Base-by-base conservation (phyloP, 2,329 filamentous ascomycete species). In the Fusarium guadeloupense region DNA sequence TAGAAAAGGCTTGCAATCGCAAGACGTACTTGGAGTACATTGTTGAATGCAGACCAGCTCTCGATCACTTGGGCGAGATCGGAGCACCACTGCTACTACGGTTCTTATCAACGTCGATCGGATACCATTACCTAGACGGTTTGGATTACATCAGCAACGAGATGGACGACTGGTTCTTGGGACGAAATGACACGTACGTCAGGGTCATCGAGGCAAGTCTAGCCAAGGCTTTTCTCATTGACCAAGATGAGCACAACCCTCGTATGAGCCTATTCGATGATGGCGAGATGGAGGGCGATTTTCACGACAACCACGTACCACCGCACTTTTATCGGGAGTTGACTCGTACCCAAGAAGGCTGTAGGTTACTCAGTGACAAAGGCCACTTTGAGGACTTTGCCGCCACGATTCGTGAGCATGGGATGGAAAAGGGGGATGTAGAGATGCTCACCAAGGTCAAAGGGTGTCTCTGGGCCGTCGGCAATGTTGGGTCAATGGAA, bases 101-200 rank as follows among this genome's bases (percentile, higher is more conserved):
- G 34, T 99, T 99, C 75, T 76, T 99, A 48, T 97, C 93, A 0
- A 98, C 94, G 1, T 97, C 93, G 3, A 94, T 97, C 53, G 95
- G 95, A 43, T 99, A 99, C 72, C 93, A 98, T 75, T 99, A 99
- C 75, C 83, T 99, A 6, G 93, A 98, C 72, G 95, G 93, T 0
- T 81, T 99, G 37, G 96, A 99, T 78, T 99, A 99, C 73, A 99
- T 99, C 75, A 97, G 93, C 59, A 95, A 96, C 72, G 96, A 99
- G 75, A 99, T 99, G 95, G 95, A 99, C 68, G 96, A 99, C 77
- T 99, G 95, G 95, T 99, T 98, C 72, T 82, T 99, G 25, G 95
- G 95, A 13, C 88, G 95, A 38, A 99, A 99, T 72, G 94, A 99
- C 74, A 89, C 88, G n/a, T 99, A 99, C 67, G 95, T 99, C 44